Base-by-base conservation (phyloP, 306 rosid genomes). In the Quercus agrifolia region DNA sequence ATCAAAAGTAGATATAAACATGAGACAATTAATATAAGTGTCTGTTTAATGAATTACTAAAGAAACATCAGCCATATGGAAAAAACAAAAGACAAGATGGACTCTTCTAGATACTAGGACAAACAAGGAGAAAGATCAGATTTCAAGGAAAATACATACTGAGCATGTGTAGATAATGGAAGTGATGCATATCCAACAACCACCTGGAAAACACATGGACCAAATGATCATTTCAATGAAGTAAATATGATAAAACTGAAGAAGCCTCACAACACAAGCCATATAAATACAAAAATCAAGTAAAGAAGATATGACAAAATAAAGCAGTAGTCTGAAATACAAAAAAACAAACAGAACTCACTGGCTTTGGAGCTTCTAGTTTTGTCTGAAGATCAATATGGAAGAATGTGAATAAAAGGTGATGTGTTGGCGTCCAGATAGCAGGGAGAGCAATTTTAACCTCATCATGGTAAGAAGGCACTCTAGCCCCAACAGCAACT, bases 341-440 rank as follows among this genome's bases (percentile, higher is more conserved):
- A 83, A 81, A 78, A 20, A 54, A 21, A 70, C 51, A 74, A 80
- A 73, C 17, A 41, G 31, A 83, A 83, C 90, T 77, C 81, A 95
- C 99, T 21, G 99, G 98, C 84, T 90, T 93, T 63, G 98, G 99
- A 80, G 97, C 93, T 86, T 95, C 99, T 78, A 86, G 79, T 81
- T 95, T 95, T 73, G 99, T 92, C 86, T 95, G 99, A 81, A 95
- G 87, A 81, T 95, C 99, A 71, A 95, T 90, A 83, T 95, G 97
- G 81, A 81, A 93, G 77, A 95, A 91, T 23, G 98, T 90, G 85
- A 95, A 95, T 41, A 95, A 83, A 81, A 95, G 92, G 87, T 95
- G 97, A 86, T 93, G 97, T 52, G 71, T 87, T 59, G 99, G 97
- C 58, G 97, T 90, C 99, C 99, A 95, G 75, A 82, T 87, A 79